Evolutionary conservation across 106 monocot species (phyloP), one percentile per base, ranked within the genome.

Genomic region (Amphibolis antarctica): DNA sequence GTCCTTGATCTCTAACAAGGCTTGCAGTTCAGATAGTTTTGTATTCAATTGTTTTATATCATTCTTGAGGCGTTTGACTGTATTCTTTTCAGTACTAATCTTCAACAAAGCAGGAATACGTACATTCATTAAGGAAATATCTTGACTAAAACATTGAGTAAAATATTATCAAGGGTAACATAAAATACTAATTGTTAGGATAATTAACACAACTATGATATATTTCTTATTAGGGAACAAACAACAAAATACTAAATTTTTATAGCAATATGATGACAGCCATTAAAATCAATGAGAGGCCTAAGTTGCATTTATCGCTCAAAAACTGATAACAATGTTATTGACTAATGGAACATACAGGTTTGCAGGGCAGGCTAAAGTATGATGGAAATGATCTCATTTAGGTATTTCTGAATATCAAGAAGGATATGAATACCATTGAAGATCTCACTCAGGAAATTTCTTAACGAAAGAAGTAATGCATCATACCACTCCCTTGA

Each of bases 401-500:
- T 42, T 3, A 5, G 19, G 60, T 60, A 42, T 12, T 10, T 17
- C 42, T 42, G 19, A 42, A 0, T 56, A 28, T 45, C 25, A 31
- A 20, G 1, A 72, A 85, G 96, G 96, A 98, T 98, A 98, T 90
- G 86, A 82, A 65, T 80, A 50, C 80, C 86, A 75, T 82, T 90
- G 76, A 98, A 98, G 48, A 87, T 77, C 75, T 86, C 96, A 7
- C 87, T 87, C 29, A 98, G 80, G 67, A 98, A 87, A 65, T 98
- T 98, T 55, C 78, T 65, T 51, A 98, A 76, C 22, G 90, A 98
- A 62, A 82, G 78, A 66, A 69, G 69, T 71, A 98, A 75, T 22
- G 87, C 82, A 68, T 98, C 86, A 60, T 73, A 73, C 96, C 96
- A 98, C 53, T 90, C 90, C 72, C 79, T 98, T 42, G 96, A 98